Evolutionary conservation across 768 basidiomycete species (phyloP), one percentile per base, ranked within the genome.

Genomic region (Chiua virens): DNA sequence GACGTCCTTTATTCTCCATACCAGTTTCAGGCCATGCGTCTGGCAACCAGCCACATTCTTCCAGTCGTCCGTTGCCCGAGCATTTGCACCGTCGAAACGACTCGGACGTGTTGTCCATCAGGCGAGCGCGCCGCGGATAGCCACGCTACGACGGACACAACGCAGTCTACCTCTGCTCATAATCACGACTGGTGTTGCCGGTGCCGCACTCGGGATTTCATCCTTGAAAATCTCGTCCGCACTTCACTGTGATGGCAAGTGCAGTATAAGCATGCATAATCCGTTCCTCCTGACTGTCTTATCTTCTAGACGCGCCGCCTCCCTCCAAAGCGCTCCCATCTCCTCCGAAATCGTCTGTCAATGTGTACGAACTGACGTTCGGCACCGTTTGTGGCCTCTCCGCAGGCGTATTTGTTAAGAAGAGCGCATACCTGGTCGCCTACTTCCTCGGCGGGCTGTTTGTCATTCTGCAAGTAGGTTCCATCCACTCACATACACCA

Each of bases 401-500:
- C 61, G 84, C 92, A 0, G 96, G 96, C 0, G 79, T 98, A 0
- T 98, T 98, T 64, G 76, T 96, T 59, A 98, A 97, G 73, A 98
- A 96, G 69, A 95, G 96, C n/a, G 82, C 86, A 8, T 90, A 86
- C 66, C 75, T 81, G 3, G 69, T 86, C 11, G 96, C 94, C 0
- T 94, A 92, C 71, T 65, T 88, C 38, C 71, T 97, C n/a, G 96
- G 96, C 4, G 93, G 92, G 4, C 73, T 90, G 3, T 98, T 97
- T 57, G 87, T 98, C 20, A 70, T 98, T 40, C 79, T 98, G 9
- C 94, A 96, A 81, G 94, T 92, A 50, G 42, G 81, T 63, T 6
- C 3, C 38, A 30, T 8, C 15, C 23, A 6, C 5, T 2, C 17
- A 32, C 28, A 38, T 17, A 7, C 1, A 8, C 20, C 8, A 44